Conservation (phyloP, 495 filamentous ascomycete genomes). For the Xylaria grammica region DNA sequence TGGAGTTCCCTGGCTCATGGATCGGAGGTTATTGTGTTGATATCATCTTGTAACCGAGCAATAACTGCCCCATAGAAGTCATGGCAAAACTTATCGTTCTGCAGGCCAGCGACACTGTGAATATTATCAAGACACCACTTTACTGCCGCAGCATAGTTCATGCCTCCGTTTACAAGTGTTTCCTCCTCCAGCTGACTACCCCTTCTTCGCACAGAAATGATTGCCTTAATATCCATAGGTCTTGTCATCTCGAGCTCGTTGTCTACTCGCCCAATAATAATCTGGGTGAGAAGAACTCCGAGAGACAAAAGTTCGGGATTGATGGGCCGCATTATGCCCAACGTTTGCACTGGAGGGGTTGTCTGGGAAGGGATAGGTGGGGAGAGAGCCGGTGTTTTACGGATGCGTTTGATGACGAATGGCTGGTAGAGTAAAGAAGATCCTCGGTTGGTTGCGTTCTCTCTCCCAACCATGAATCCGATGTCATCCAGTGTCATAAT, state of each 20-base stretch:
- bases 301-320: neutral
- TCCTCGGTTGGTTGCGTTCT: neutral
- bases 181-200: neutral
- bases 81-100: constrained; percentile 23
- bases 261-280: neutral
- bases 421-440: neutral
- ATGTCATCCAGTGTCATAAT: constrained; percentile 25
- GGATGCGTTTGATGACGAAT: neutral
- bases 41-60: constrained; percentile 19
- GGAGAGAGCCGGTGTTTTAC: neutral
- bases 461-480: neutral
- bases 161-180: neutral
- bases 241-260: neutral
- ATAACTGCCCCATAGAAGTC: constrained; percentile 22
- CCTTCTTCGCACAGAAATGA: neutral
- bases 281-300: neutral
- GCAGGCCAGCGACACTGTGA: neutral
- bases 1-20: neutral
- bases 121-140: neutral
- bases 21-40: constrained; percentile 2
- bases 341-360: neutral
- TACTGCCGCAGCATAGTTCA: neutral
- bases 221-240: neutral
- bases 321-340: neutral
- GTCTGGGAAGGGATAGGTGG: neutral